A percentile compares a stretch with the other conserved stretches of the same genome.
Conservation (phyloP, 345 rosid species). For the Hibiscus tridactylites region DNA sequence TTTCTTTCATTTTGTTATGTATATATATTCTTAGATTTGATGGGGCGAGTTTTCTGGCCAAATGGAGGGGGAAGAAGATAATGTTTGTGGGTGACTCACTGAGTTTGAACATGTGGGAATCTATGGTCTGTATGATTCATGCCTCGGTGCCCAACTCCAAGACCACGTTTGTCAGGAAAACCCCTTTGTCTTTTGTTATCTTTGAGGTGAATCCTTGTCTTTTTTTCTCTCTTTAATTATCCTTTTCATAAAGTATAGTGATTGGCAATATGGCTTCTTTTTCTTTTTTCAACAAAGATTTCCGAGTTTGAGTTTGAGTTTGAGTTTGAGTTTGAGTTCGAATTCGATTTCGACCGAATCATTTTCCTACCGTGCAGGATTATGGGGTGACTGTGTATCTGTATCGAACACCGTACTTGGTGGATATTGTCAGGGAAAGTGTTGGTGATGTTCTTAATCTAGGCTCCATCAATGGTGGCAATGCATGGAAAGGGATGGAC, state of each 20-base stretch:
- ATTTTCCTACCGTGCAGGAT: slow-evolving; percentile 21
- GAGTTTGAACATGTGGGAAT: slow-evolving; percentile 98
- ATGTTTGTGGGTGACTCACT: slow-evolving; percentile 99
- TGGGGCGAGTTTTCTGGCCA: slow-evolving; percentile 59
- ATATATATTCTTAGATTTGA: slow-evolving; percentile 42
- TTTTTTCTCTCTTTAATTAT: neutral
- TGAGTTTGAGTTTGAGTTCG: no score
- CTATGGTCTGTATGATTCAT: slow-evolving; percentile 81
- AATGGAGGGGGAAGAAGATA: slow-evolving; percentile 73
- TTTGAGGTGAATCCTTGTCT: slow-evolving; percentile 43
- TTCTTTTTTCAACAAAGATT: no score
- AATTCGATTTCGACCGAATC: no score
- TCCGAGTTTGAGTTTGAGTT: no score
- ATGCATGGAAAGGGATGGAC: slow-evolving; percentile 77
- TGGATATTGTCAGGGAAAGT: slow-evolving; percentile 53
- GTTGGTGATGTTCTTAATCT: slow-evolving; percentile 60
- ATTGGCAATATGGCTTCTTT: no score
- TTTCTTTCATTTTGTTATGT: neutral
- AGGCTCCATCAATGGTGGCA: slow-evolving; percentile 53
- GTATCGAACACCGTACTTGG: slow-evolving; percentile 73
- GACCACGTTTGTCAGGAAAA: slow-evolving; percentile 32
- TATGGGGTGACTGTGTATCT: slow-evolving; percentile 54
- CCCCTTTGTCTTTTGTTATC: slow-evolving; percentile 49
- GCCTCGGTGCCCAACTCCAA: slow-evolving; percentile 74
- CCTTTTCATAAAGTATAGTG: no score